These are phyloP conservation scores for Xylaria palmicola DNA, from an alignment of 495 filamentous ascomycete genomes.

Conservation along the genomic window DNA sequence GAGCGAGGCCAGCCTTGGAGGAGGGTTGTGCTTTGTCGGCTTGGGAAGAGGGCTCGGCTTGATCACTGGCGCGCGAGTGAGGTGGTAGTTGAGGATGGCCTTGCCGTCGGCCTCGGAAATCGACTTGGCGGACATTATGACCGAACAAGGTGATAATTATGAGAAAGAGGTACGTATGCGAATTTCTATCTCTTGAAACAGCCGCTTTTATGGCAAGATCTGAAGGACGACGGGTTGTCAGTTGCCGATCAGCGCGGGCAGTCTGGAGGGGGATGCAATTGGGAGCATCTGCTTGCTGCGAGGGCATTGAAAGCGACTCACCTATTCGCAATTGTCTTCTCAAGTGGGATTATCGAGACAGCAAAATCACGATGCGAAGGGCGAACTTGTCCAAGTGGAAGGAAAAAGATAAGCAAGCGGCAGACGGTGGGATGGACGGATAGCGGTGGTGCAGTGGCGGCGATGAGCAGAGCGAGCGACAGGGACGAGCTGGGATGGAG, in stretches of 20 bases:
- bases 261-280: background rate
- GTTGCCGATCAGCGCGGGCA: background rate
- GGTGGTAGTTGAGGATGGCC: constrained; percentile 99
- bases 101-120: constrained; percentile 99
- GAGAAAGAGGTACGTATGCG: constrained; percentile 24
- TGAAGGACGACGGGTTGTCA: constrained; percentile 9
- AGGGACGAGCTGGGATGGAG: constrained; percentile 17
- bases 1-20: constrained; percentile 85
- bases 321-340: constrained; percentile 27
- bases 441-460: constrained; percentile 4
- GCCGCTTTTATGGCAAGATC: constrained; percentile 2
- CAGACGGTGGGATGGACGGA: constrained; percentile 5
- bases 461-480: constrained; percentile 8
- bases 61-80: constrained; percentile 96
- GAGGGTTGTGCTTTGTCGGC: constrained; percentile 84
- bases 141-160: constrained; percentile 17
- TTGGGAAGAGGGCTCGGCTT: constrained; percentile 92
- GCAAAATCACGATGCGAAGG: constrained; percentile 21
- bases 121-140: constrained; percentile 94
- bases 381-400: constrained; percentile 15
- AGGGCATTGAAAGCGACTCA: constrained; percentile 12
- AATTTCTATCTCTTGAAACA: constrained; percentile 20
- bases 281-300: background rate
- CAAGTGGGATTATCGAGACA: constrained; percentile 16
- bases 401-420: constrained; percentile 1